phyloP scores from a whole-genome alignment of 2,329 filamentous ascomycete genomes.

The Phyllosticta capitalensis region DNA sequence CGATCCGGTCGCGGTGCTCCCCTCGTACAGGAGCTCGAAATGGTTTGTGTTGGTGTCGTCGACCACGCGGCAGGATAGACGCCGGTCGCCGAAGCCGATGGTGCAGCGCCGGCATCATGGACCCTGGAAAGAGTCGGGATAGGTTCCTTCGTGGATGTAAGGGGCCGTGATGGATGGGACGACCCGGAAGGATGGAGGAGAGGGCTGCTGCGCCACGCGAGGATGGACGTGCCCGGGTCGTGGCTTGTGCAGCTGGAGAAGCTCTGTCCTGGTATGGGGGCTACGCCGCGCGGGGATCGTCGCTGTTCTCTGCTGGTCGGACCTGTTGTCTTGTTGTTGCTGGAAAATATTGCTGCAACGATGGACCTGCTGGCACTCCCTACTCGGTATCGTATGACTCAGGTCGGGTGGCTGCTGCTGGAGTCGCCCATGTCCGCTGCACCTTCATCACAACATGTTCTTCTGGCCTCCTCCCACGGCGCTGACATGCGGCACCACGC shows the following conservation, averaged over 20 bases:
- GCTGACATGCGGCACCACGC: neutral
- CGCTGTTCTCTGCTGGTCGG: neutral
- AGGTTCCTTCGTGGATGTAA: neutral
- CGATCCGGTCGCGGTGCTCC: neutral
- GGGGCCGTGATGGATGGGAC: neutral
- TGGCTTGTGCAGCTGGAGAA: neutral
- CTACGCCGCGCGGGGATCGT: neutral
- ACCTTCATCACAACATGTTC: neutral
- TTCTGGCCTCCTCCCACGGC: neutral
- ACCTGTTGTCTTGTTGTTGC: neutral
- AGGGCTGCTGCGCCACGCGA: neutral
- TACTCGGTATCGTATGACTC: neutral
- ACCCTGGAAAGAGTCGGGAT: neutral
- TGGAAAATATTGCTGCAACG: neutral
- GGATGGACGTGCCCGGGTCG: neutral
- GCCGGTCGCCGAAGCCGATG: neutral
- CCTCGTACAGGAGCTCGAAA: neutral
- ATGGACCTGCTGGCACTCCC: neutral
- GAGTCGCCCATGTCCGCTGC: neutral
- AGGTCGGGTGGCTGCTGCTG: neutral
- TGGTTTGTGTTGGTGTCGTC: neutral
- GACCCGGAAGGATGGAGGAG: neutral
- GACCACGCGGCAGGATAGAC: neutral
- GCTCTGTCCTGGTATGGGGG: neutral
- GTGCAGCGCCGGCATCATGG: neutral